Percentiles rank a stretch among this genome's conserved stretches.
Conservation (phyloP, 2,329 filamentous ascomycete genomes). For the Penicillium brevicompactum region DNA sequence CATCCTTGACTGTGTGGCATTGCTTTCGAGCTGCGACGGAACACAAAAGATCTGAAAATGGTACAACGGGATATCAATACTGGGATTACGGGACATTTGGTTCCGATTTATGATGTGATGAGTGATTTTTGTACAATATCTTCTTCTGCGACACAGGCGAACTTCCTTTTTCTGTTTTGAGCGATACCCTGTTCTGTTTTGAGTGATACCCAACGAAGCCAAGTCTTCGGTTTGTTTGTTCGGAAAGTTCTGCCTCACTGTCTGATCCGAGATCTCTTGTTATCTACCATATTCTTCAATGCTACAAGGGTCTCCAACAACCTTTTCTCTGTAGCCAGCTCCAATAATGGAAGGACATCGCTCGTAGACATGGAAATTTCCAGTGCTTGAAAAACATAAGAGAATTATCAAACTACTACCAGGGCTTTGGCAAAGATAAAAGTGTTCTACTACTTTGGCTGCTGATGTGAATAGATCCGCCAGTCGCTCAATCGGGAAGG, state of each 20-base stretch:
- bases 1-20: background rate
- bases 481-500: background rate
- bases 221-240: background rate
- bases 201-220: constrained; percentile 1
- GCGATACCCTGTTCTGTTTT: background rate
- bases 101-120: background rate
- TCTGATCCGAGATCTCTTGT: background rate
- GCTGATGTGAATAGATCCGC: too few species aligned
- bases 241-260: background rate
- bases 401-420: too few species aligned
- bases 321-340: background rate
- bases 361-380: background rate
- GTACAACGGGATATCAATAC: constrained; percentile 4
- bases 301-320: background rate
- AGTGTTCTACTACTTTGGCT: too few species aligned
- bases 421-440: too few species aligned
- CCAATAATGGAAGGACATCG: background rate
- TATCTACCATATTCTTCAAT: background rate
- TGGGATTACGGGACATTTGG: background rate
- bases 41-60: background rate
- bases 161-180: background rate
- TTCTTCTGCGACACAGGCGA: background rate
- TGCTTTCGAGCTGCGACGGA: background rate
- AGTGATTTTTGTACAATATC: background rate
- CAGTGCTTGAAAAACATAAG: too few species aligned